Percentiles rank a stretch among this genome's conserved stretches.
Conservation (phyloP, 176 grass and related monocot species). For the Juncus effusus region DNA sequence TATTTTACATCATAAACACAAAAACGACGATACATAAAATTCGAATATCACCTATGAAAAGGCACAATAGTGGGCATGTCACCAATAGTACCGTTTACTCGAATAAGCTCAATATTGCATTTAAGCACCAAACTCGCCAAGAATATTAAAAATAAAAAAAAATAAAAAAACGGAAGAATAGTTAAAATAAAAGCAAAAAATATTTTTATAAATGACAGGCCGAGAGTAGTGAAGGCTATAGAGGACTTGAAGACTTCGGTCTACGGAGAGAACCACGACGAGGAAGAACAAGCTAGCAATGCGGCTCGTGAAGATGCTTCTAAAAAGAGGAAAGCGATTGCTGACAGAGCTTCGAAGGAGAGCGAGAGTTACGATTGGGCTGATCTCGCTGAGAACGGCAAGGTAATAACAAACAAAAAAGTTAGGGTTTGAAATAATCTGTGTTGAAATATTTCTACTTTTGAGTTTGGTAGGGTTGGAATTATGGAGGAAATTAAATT, state of each 20-base stretch:
- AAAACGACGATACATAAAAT: too few relatives aligned
- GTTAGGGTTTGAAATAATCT: too few relatives aligned
- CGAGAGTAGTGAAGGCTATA: slow-evolving; percentile 56
- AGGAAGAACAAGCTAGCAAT: slow-evolving; percentile 58
- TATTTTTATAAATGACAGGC: slow-evolving; percentile 29
- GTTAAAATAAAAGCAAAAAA: too few relatives aligned
- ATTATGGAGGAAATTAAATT: neutral
- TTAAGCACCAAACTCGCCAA: too few relatives aligned
- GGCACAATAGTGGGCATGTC: too few relatives aligned
- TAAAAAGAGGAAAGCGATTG: slow-evolving; percentile 68
- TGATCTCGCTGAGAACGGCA: slow-evolving; percentile 76
- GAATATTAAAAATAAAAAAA: too few relatives aligned
- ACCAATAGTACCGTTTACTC: too few relatives aligned
- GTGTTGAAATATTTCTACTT: neutral
- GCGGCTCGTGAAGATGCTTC: slow-evolving; percentile 41
- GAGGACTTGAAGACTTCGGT: slow-evolving; percentile 73
- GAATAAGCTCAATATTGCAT: too few relatives aligned
- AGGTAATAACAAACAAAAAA: slow-evolving; percentile 36
- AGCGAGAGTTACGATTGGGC: slow-evolving; percentile 63
- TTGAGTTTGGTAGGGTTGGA: neutral
- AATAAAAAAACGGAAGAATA: too few relatives aligned
- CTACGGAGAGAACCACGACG: slow-evolving; percentile 82
- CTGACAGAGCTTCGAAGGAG: slow-evolving; percentile 49
- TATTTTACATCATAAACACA: too few relatives aligned
- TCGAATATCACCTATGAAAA: too few relatives aligned